Evolutionary conservation across 768 basidiomycete genomes (phyloP).

Genomic region (Auricularia cornea): DNA sequence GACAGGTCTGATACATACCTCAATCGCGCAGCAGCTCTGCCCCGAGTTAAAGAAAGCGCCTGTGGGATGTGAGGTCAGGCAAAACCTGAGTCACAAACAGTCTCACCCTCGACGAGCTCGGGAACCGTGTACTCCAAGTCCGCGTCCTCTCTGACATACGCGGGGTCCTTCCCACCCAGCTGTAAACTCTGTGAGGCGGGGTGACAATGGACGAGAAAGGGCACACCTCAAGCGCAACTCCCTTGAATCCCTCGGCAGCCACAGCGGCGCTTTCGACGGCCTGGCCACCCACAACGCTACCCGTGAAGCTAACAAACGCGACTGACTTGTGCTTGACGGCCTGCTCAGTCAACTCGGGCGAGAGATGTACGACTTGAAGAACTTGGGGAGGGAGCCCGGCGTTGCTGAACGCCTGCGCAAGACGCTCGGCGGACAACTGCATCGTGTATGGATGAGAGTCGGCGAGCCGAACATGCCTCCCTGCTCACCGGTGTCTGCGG

Average conservation of each 20-base stretch:
- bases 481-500: slow-evolving; percentile 78
- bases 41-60: slow-evolving; percentile 96
- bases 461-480: too few relatives aligned
- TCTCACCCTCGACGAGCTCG: slow-evolving; percentile 82
- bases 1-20: too few relatives aligned
- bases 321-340: slow-evolving; percentile 58
- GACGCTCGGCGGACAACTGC: slow-evolving; percentile 68
- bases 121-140: slow-evolving; percentile 74
- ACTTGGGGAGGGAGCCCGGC: slow-evolving; percentile 75
- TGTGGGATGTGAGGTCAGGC: slow-evolving; percentile 20
- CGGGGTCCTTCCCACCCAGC: slow-evolving; percentile 97
- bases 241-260: slow-evolving; percentile 64
- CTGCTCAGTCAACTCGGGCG: slow-evolving; percentile 48
- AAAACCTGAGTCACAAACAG: background rate
- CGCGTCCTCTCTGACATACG: slow-evolving; percentile 85
- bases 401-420: slow-evolving; percentile 54
- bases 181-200: slow-evolving; percentile 22
- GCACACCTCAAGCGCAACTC: slow-evolving; percentile 71
- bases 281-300: slow-evolving; percentile 70
- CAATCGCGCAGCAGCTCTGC: slow-evolving; percentile 92
- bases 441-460: too few relatives aligned
- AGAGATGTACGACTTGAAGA: slow-evolving; percentile 69
- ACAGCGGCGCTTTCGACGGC: slow-evolving; percentile 66
- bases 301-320: slow-evolving; percentile 87
- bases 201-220: background rate